Base-by-base conservation (phyloP, 1,284 basidiomycete genomes). In the Trichosporon inkin region DNA sequence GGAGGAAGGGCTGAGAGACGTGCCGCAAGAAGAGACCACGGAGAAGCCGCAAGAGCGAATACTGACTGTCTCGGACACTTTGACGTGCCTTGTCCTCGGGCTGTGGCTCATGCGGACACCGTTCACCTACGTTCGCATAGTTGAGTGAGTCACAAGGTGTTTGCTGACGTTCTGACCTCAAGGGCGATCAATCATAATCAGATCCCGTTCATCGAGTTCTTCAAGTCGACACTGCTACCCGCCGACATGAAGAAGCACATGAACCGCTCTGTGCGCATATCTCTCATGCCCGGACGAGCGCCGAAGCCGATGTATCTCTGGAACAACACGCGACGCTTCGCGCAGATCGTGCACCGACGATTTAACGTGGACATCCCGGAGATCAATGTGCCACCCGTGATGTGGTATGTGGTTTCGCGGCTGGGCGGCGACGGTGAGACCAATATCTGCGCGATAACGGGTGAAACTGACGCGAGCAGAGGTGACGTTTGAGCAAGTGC, bases 21-120 rank as follows among this genome's bases (percentile, higher is more conserved):
- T 49, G 3, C 52, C 35, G 20, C 7, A 7, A 3, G 54, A 55
- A 20, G 22, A n/a, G 16, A 16, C 52, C 16, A n/a, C 41, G 41
- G 10, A 37, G 22, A 35, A 40, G 36, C 16, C 51, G 24, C 37
- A 39, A 28, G 44, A 49, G 14, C 44, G 44, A 22, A 2, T 49
- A 16, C 34, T 58, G 8, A 59, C 61, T 17, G 65, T 68, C 1
- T 68, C 69, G 2, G 73, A 75, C 44, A 75, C 71, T 11, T 58
- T 79, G 8, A 60, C 67, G 1, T 71, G 71, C 4, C 79, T 93
- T 3, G 78, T 88, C 17, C 71, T 91, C 6, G 86, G 84, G 2
- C 88, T 88, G 64, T 92, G 89, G 89, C 84, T 84, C 24, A 71
- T 92, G 70, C 82, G 91, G 17, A 75, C 92, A 34, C 90, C 91